Conservation (phyloP, 148 eudicot genomes). For the Rhododendron kiyosumense region DNA sequence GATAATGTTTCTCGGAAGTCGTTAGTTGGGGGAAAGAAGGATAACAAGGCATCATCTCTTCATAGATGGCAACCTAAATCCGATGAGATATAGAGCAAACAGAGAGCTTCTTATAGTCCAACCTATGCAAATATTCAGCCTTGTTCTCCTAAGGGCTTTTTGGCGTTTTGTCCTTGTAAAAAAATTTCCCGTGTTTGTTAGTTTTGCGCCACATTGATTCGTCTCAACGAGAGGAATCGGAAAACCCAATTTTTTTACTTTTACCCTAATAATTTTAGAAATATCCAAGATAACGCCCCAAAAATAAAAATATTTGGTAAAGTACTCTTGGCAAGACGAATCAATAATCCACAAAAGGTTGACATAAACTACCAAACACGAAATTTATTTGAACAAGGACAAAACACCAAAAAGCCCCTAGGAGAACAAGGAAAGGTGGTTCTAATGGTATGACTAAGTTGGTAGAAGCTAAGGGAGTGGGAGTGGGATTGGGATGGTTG, state of each 20-base stretch:
- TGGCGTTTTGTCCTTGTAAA: not conserved
- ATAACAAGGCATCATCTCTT: not conserved
- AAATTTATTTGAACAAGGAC: not conserved
- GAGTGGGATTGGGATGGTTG: too few relatives aligned
- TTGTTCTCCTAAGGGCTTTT: not conserved
- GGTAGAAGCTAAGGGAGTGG: not conserved
- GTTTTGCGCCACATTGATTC: not conserved
- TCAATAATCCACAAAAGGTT: not conserved
- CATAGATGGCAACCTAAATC: not conserved
- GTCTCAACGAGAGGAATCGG: not conserved
- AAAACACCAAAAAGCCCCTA: not conserved
- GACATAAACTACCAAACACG: not conserved
- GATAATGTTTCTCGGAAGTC: not conserved
- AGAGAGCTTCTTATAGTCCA: too few relatives aligned
- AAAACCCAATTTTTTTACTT: not conserved
- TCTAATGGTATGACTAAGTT: not conserved
- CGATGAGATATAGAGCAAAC: not conserved
- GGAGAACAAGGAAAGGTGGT: not conserved
- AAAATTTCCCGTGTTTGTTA: too few relatives aligned
- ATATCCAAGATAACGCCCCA: not conserved
- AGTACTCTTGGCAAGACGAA: too few relatives aligned
- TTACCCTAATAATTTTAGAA: not conserved
- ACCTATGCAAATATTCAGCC: not conserved
- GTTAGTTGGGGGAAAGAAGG: not conserved
- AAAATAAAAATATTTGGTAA: too few relatives aligned